Evolutionary conservation across 768 basidiomycete species (phyloP), one percentile per base, ranked within the genome.

Genomic region (Crassisporium funariophilum): DNA sequence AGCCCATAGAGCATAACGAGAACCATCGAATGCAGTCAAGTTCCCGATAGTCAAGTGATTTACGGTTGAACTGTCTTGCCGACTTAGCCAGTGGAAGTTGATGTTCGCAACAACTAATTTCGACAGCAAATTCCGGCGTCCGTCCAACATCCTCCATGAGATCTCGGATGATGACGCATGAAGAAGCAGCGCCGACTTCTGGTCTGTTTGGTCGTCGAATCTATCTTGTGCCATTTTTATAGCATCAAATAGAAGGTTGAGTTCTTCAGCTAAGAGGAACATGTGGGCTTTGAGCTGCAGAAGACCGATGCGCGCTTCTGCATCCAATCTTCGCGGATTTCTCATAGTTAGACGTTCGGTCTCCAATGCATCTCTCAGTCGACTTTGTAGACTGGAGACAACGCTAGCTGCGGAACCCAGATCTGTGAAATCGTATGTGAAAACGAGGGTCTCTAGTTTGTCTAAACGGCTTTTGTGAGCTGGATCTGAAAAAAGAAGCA

Each of bases 101-200:
- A 86, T 87, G 43, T 82, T 77, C 41, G 83, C 79, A 35, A 95
- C 78, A n/a, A 86, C 86, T 35, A 97, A 75, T 68, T 97, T 95
- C 29, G 91, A 84, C 2, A 95, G 74, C 35, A 95, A 73, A 34
- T 85, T 82, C 38, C 77, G 72, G 31, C 79, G 70, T 35, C 85
- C 79, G 58, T 86, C 87, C 12, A 95, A 68, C 91, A 98, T 94
- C 49, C 78, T 78, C 93, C 94, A 98, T 0, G 89, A 91, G 36
- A 98, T 85, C 63, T 93, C 88, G 5, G 83, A 80, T 0, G 91
- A 91, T 5, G 83, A 84, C 1, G 91, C 86, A 49, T 89, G 85
- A 22, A 95, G 68, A 41, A 90, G 76, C 36, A 93, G 74, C 1
- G 91, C 89, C 1, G 88, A 88, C 58, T 89, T 90, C 53, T 85